A percentile compares a stretch with the other conserved stretches of the same genome.
Evolutionary conservation across 2,329 filamentous ascomycete genomes (phyloP).

Genomic region (Cryphonectria japonica): DNA sequence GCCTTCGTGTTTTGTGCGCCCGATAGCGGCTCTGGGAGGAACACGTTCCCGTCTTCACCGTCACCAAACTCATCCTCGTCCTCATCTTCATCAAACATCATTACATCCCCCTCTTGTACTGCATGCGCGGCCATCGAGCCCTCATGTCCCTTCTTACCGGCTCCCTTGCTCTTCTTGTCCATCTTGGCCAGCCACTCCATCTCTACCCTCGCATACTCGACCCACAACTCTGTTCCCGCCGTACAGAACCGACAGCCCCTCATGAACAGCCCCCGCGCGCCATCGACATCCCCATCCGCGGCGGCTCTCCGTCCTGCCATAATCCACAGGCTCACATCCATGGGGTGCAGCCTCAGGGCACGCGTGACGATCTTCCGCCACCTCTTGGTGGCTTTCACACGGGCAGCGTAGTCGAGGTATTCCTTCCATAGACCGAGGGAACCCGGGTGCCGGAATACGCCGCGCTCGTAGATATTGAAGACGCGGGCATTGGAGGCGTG

Average conservation of each 20-base stretch:
- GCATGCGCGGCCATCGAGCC: conserved; percentile 37
- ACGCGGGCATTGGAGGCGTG: conserved; percentile 80
- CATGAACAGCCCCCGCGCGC: conserved; percentile 83
- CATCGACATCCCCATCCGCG: conserved; percentile 81
- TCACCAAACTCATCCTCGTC: conserved; percentile 54
- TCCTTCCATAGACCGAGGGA: conserved; percentile 84
- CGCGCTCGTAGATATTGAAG: conserved; percentile 87
- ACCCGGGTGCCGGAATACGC: conserved; percentile 80
- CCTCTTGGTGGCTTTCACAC: conserved; percentile 67
- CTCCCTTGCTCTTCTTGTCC: conserved; percentile 72
- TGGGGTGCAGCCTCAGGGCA: conserved; percentile 83
- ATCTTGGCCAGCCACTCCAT: conserved; percentile 90
- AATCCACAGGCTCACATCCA: conserved; percentile 82
- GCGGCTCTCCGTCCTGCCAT: conserved; percentile 81
- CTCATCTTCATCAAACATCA: conserved; percentile 50
- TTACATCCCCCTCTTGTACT: conserved; percentile 49
- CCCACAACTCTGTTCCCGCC: conserved; percentile 73
- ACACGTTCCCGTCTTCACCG: conserved; percentile 44
- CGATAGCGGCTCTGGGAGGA: conserved; percentile 50
- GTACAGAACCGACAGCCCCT: conserved; percentile 89
- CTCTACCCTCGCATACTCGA: conserved; percentile 89
- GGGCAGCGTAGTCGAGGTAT: conserved; percentile 81
- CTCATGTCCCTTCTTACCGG: conserved; percentile 47
- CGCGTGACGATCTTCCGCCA: conserved; percentile 68
- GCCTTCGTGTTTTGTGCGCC: conserved; percentile 36